Conservation (phyloP, 2,329 filamentous ascomycete genomes). For the Hymenoscyphus albidus region DNA sequence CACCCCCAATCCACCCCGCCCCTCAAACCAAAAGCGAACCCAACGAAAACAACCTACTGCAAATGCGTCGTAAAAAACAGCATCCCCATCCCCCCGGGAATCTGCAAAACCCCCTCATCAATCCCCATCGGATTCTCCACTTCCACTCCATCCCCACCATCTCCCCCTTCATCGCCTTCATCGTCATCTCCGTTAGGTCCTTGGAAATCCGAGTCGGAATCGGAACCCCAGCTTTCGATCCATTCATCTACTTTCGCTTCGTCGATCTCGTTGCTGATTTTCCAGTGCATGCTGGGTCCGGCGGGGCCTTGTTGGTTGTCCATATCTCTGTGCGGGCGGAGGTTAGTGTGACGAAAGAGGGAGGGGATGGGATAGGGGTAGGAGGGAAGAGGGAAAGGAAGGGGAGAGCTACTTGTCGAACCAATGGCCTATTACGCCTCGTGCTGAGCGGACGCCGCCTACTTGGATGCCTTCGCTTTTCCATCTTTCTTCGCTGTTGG, state of each 20-base stretch:
- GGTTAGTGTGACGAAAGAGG: neutral
- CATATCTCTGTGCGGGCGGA: constrained; percentile 50
- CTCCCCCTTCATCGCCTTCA: neutral
- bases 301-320: constrained; percentile 61
- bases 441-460: constrained; percentile 59
- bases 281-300: constrained; percentile 77
- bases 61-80: neutral
- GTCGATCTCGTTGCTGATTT: constrained; percentile 51
- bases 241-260: constrained; percentile 1
- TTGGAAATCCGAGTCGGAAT: constrained; percentile 5
- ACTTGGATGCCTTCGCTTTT: constrained; percentile 73
- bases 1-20: too few species aligned
- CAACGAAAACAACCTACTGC: too few species aligned
- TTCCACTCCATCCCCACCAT: neutral
- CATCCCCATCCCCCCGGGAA: neutral
- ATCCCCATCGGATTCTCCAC: neutral
- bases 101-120: neutral
- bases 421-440: constrained; percentile 72
- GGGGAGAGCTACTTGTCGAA: constrained; percentile 60
- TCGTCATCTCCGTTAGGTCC: neutral
- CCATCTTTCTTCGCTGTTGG: constrained; percentile 64
- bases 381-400: neutral
- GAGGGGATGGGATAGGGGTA: neutral
- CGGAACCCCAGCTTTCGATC: constrained; percentile 2
- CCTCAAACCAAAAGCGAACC: too few species aligned